Evolutionary conservation across 495 filamentous ascomycete genomes (phyloP), one percentile per base, ranked within the genome.

Genomic region (Daldinia grandis): DNA sequence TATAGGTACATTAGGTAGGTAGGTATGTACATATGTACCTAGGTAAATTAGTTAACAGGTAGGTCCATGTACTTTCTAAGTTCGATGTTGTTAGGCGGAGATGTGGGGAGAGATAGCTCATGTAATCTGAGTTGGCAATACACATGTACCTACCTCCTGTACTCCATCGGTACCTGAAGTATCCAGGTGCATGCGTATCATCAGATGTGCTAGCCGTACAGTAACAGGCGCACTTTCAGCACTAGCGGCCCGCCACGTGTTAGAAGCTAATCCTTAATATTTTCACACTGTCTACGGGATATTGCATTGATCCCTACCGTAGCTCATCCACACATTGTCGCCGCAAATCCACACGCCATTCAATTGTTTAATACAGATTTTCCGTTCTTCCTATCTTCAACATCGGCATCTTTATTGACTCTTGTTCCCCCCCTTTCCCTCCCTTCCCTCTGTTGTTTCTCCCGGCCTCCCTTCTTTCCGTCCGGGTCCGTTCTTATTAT

Each of bases 321-420:
- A 71, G 58, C 63, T 71, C 69, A 64, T n/a, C n/a, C 37, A 33
- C 37, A 33, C 40, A 35, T 35, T n/a, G 53, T 56, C 17, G 28
- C 53, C 53, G 53, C 53, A 56, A 33, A 31, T 28, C 17, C 27
- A 30, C 53, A 31, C 0, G 30, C 27, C 15, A 56, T 65, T 44
- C 40, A 55, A 64, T 67, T 67, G 68, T 67, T 70, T 74, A 74
- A 74, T 71, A 71, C 60, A 53, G 64, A 63, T 58, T 61, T 71
- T 31, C 63, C 54, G 25, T 62, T 50, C 58, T 35, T 64, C 61
- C 66, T 40, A 53, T 71, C 72, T 68, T 71, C 60, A 65, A 62
- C 66, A 68, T 69, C 65, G 60, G 76, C 62, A 71, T 79, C 50
- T 42, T 42, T 59, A 25, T 59, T 59, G 37, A 71, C 40, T 71